Base-by-base conservation (phyloP, 495 filamentous ascomycete species). In the Aspergillus steynii region DNA sequence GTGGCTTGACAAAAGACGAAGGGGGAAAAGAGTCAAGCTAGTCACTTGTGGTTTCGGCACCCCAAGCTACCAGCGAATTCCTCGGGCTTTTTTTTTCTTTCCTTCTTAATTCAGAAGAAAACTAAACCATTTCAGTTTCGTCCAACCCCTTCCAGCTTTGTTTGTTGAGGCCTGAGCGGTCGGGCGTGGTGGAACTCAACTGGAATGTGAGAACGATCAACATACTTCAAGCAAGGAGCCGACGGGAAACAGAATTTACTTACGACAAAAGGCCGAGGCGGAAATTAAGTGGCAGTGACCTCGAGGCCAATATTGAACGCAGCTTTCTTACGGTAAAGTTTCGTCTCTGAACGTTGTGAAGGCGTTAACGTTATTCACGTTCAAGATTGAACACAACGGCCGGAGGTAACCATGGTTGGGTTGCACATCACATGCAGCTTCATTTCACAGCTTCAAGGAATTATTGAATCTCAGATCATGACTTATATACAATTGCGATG, bases 171-270 rank as follows among this genome's bases (percentile, higher is more conserved):
- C 37, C 37, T 14, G 12, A 42, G 37, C 37, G 37, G 37, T 42
- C 37, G 37, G 37, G 37, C 37, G 37, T 42, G 37, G 62, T 65
- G 56, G 31, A 50, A 60, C 60, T 29, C 46, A 53, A 51, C 28
- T 58, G 56, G 57, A 62, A 62, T 62, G 57, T 54, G 56, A 37
- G 53, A 50, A 53, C 57, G 29, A 14, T 49, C 37, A 29, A 25
- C 50, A 42, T 42, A 42, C 37, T 12, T 15, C 3, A 42, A 14
- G 37, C 37, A 42, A 42, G 37, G 37, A 15, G 9, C 37, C 37
- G 9, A 42, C 37, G 14, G 37, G 37, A 3, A 42, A 14, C 12
- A 7, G 9, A 42, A 1, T 12, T 12, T 2, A 14, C 14, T 42
- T 42, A 15, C 37, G 10, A 14, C 1, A 4, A 42, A 42, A 42